Evolutionary conservation across 1,139 yeast species (phyloP).

Genomic region (Kodamaea sp.): DNA sequence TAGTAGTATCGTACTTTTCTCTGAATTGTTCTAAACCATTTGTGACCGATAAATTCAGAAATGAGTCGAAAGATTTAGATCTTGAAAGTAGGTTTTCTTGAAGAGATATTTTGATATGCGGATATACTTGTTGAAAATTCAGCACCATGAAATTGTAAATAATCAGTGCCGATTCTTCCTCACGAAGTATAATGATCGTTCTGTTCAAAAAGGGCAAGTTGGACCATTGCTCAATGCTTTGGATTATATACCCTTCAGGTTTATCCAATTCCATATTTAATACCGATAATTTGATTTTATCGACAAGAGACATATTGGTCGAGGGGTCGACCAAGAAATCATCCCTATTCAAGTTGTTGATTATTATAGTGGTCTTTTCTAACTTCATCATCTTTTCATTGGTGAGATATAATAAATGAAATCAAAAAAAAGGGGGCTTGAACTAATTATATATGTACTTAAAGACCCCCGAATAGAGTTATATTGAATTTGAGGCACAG

Average conservation of each 20-base stretch:
- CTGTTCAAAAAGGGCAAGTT: slow-evolving; percentile 41
- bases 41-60: slow-evolving; percentile 17
- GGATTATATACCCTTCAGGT: slow-evolving; percentile 11
- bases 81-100: slow-evolving; percentile 42
- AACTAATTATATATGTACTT: too few species aligned
- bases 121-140: slow-evolving; percentile 8
- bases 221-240: slow-evolving; percentile 42
- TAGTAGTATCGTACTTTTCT: slow-evolving; percentile 10
- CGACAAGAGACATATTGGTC: slow-evolving; percentile 28
- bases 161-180: slow-evolving; percentile 28
- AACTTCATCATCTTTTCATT: too few species aligned
- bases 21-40: slow-evolving; percentile 27
- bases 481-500: too few species aligned
- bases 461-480: too few species aligned
- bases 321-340: slow-evolving; percentile 26
- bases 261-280: slow-evolving; percentile 20
- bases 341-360: slow-evolving; percentile 31
- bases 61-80: slow-evolving; percentile 6
- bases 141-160: slow-evolving; percentile 21
- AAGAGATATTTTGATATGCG: slow-evolving; percentile 31
- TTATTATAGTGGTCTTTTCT: slow-evolving; percentile 34
- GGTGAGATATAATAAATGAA: too few species aligned
- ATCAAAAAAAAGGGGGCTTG: too few species aligned
- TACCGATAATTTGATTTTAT: slow-evolving; percentile 32
- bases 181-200: slow-evolving; percentile 37